Evolutionary conservation across 768 basidiomycete species (phyloP), one percentile per base, ranked within the genome.

Genomic region (Tulasnella calospora): DNA sequence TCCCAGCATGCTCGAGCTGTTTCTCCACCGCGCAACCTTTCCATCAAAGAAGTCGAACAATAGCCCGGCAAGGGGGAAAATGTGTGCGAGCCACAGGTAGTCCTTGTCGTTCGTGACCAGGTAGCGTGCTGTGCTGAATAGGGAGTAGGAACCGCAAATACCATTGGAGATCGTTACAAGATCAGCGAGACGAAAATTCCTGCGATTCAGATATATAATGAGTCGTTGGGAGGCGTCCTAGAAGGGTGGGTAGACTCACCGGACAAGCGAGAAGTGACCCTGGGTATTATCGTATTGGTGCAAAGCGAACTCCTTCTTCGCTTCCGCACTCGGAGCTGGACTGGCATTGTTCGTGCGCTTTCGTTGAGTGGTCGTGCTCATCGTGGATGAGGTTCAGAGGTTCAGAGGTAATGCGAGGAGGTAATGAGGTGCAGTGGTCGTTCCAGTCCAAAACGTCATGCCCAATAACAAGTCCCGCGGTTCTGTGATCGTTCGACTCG

Each of bases 121-220:
- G 87, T 96, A 99, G 74, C 91, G 90, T 70, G 94, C 96, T 8
- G 94, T 96, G 47, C 92, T 94, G 85, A 99, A 96, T 83, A 99
- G 89, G 36, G 96, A 98, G 82, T 97, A 92, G 23, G 94, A 93
- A 78, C 98, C 98, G 86, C 98, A 99, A 84, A 99, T 92, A 69
- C 98, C 98, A 83, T 99, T 99, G 92, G 96, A 96, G 81, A 99
- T 95, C 46, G 98, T 99, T 82, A 99, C 95, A 74, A 98, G 89
- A 87, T 99, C 98, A 81, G 98, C 98, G 36, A 99, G 89, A 75
- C 96, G 94, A 84, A 99, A 99, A 85, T 98, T 99, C 82, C 98
- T 98, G 79, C 81, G 78, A 80, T 51, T 81, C 81, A 27, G 67
- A 79, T 77, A 74, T 55, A 57, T 69, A 55, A 51, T 76, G 79